Percentiles rank a stretch among this genome's conserved stretches.
These are phyloP conservation scores for Beauveria asiatica DNA, from an alignment of 2,329 filamentous ascomycete genomes.

Conservation along the genomic window DNA sequence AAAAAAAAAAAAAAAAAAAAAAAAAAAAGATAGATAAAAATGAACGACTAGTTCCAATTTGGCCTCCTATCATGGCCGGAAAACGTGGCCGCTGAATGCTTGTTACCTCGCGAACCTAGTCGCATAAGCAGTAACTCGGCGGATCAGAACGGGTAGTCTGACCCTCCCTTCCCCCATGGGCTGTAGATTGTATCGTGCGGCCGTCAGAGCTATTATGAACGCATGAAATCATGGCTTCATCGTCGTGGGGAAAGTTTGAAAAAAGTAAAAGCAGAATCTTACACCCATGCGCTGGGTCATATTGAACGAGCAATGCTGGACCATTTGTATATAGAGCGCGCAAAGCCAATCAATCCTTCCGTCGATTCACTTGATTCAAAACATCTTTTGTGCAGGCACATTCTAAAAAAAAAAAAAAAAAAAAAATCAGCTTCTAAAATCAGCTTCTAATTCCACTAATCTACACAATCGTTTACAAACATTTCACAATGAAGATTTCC, in stretches of 20 bases:
- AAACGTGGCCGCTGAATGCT: neutral
- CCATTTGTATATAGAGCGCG: neutral
- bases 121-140: slow-evolving; percentile 3
- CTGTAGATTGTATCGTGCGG: neutral
- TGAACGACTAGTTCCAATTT: neutral
- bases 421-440: too few species aligned
- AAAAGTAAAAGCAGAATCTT: neutral
- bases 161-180: neutral
- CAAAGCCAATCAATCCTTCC: neutral
- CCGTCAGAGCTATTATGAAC: neutral
- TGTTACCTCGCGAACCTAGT: neutral
- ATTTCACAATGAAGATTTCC: neutral
- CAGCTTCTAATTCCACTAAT: too few species aligned
- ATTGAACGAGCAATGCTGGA: neutral
- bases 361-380: too few species aligned
- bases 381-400: too few species aligned
- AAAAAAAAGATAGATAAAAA: neutral
- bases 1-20: too few species aligned
- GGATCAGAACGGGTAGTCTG: slow-evolving; percentile 2
- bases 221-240: neutral
- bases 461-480: neutral
- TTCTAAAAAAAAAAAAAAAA: too few species aligned
- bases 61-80: neutral
- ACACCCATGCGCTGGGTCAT: neutral
- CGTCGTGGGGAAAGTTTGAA: neutral